phyloP scores from a whole-genome alignment of 2,329 filamentous ascomycete species.

The Aspergillus spinulosporus region DNA sequence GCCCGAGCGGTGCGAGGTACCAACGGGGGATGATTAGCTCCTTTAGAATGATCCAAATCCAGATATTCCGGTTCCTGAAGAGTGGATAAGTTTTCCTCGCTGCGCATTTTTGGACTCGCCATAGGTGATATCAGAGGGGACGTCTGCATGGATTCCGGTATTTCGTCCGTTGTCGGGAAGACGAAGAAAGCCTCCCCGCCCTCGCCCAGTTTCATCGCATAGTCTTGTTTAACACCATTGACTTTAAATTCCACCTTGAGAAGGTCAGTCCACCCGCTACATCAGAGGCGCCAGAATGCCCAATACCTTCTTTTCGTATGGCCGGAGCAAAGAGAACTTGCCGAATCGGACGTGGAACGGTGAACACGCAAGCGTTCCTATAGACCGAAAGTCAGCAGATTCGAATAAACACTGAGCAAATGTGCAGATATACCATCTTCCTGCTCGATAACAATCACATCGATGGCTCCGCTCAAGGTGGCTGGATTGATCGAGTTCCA shows the following conservation, averaged over 20 bases:
- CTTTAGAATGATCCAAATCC: slow-evolving; percentile 43
- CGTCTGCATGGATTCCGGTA: slow-evolving; percentile 88
- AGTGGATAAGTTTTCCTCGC: slow-evolving; percentile 34
- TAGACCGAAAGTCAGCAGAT: slow-evolving; percentile 2
- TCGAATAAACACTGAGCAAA: neutral
- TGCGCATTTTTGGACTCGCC: slow-evolving; percentile 65
- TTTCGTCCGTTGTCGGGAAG: slow-evolving; percentile 88
- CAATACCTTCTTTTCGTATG: slow-evolving; percentile 84
- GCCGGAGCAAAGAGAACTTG: slow-evolving; percentile 93
- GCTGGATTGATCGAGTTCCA: slow-evolving; percentile 99
- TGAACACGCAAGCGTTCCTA: slow-evolving; percentile 76
- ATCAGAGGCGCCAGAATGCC: neutral
- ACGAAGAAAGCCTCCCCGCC: slow-evolving; percentile 98
- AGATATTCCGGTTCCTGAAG: slow-evolving; percentile 54
- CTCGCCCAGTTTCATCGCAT: slow-evolving; percentile 97
- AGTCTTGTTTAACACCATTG: slow-evolving; percentile 87
- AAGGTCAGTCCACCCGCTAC: slow-evolving; percentile 19
- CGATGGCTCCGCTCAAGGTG: slow-evolving; percentile 94
- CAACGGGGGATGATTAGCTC: slow-evolving; percentile 30
- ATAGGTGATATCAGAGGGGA: slow-evolving; percentile 89
- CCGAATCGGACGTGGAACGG: slow-evolving; percentile 98
- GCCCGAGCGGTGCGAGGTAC: slow-evolving; percentile 39
- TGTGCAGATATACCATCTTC: slow-evolving; percentile 68
- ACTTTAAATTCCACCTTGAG: slow-evolving; percentile 85
- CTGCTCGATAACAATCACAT: slow-evolving; percentile 97